phyloP scores from a whole-genome alignment of 2,329 filamentous ascomycete genomes.

The Trichoderma afroharzianum region DNA sequence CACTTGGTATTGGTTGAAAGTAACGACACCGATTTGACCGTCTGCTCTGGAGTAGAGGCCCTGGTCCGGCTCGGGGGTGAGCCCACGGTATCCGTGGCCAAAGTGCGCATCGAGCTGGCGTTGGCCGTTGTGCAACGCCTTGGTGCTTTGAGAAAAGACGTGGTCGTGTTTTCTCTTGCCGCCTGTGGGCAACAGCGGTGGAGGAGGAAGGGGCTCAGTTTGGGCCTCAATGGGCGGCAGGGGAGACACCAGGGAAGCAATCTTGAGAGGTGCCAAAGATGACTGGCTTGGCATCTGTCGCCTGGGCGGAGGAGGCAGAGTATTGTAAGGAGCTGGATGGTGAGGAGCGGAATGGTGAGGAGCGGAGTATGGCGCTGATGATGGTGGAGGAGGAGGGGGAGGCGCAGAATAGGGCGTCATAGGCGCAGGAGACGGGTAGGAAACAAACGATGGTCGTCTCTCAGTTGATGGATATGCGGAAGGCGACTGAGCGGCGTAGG shows the following conservation, averaged over 20 bases:
- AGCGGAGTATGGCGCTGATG: background rate
- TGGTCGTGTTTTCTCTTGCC: slow-evolving; percentile 38
- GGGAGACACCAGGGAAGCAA: slow-evolving; percentile 34
- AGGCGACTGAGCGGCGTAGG: slow-evolving; percentile 38
- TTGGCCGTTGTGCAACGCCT: slow-evolving; percentile 36
- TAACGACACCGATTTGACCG: slow-evolving; percentile 30
- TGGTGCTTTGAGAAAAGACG: slow-evolving; percentile 32
- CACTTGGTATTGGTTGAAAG: slow-evolving; percentile 30
- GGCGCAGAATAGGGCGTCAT: slow-evolving; percentile 29
- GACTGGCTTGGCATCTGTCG: slow-evolving; percentile 17
- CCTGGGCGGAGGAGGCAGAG: slow-evolving; percentile 23
- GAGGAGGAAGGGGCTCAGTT: slow-evolving; percentile 28
- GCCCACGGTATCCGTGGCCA: slow-evolving; percentile 22
- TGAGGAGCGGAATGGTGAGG: slow-evolving; percentile 17
- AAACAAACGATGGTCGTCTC: slow-evolving; percentile 31
- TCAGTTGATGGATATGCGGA: slow-evolving; percentile 30
- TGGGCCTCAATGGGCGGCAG: slow-evolving; percentile 36
- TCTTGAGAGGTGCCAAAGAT: slow-evolving; percentile 37
- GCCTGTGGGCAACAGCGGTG: slow-evolving; percentile 28
- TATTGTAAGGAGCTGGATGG: slow-evolving; percentile 21
- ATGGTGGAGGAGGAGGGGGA: slow-evolving; percentile 23
- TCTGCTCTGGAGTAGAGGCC: slow-evolving; percentile 36
- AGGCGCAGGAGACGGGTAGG: slow-evolving; percentile 22
- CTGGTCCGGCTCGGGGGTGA: slow-evolving; percentile 29
- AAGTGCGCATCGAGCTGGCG: slow-evolving; percentile 35